Evolutionary conservation across 2,329 filamentous ascomycete species (phyloP), one percentile per base, ranked within the genome.

Genomic region (Penicillium sp.): DNA sequence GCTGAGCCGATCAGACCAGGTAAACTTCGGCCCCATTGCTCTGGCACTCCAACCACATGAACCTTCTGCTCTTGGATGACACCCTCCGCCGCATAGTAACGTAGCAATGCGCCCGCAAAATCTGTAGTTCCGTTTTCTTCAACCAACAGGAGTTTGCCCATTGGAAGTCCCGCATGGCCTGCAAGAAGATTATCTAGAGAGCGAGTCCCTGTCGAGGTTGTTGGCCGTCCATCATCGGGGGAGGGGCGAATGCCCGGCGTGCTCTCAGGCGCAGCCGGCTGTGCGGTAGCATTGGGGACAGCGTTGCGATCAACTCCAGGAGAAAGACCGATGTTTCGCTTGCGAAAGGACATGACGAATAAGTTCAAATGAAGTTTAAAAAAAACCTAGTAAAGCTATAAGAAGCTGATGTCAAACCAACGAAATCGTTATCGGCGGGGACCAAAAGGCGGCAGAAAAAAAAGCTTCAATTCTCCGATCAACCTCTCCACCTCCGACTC

Each of bases 111-210:
- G 2, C 93, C 91, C 0, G 90, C 87, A 78, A 96, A 99, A 73
- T 99, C 94, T 0, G 94, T 99, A 0, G 93, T 96, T 0, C 93
- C 93, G 57, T 87, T 89, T 69, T 99, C 94, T 71, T 93, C 90
- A 33, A 97, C 79, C 6, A 99, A 77, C 1, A 97, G 71, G 0
- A 87, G 90, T 19, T 86, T 91, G 0, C 94, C 94, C 7, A 97
- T 81, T 0, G 90, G 86, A 5, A 97, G 80, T 0, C 94, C 94
- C 5, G 88, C 85, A 77, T 97, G 93, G 0, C 93, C 92, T 41
- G 91, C 91, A 1, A 99, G 81, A 19, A 96, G 81, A 58, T 86
- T 85, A 70, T 99, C 94, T 41, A 99, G 80, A 19, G 92, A 96
- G 4, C 86, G 82, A 0, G 91, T 93, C 23, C 94, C 94, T 0